Percentiles rank a stretch among this genome's conserved stretches.
Conservation (phyloP, 805 yeast genomes). For the Zygosaccharomyces bisporus region DNA sequence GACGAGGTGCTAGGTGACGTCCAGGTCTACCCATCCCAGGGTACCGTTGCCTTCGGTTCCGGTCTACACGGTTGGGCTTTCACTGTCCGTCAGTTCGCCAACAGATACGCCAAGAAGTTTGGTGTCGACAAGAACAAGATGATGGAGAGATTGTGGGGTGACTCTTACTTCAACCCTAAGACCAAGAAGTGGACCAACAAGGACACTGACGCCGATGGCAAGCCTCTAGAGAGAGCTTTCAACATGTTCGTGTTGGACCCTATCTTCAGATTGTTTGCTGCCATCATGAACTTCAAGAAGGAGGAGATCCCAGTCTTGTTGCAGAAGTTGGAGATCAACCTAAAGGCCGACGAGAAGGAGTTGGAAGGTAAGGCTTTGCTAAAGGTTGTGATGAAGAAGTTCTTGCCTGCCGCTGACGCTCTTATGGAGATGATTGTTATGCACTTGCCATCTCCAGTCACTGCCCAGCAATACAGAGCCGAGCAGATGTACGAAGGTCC, state of each 20-base stretch:
- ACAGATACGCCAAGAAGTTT: slow-evolving; percentile 97
- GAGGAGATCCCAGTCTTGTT: slow-evolving; percentile 90
- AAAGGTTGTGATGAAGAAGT: slow-evolving; percentile 98
- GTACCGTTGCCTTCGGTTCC: slow-evolving; percentile 99
- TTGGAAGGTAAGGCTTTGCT: slow-evolving; percentile 98
- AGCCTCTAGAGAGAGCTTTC: slow-evolving; percentile 97
- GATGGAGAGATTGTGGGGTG: slow-evolving; percentile 99
- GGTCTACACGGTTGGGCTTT: slow-evolving; percentile 99
- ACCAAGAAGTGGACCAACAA: slow-evolving; percentile 99
- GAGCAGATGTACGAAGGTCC: slow-evolving; percentile 99
- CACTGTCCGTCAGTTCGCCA: slow-evolving; percentile 98
- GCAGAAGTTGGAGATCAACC: slow-evolving; percentile 87
- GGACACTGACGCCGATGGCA: slow-evolving; percentile 93
- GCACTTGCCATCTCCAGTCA: slow-evolving; percentile 99
- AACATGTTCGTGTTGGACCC: slow-evolving; percentile 99
- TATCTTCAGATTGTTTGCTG: slow-evolving; percentile 93
- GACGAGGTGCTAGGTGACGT: slow-evolving; percentile 90
- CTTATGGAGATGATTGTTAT: slow-evolving; percentile 96
- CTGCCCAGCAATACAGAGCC: slow-evolving; percentile 99
- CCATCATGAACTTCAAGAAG: slow-evolving; percentile 99
- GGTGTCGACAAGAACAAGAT: slow-evolving; percentile 97
- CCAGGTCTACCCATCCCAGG: slow-evolving; percentile 98
- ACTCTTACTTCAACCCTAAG: slow-evolving; percentile 99
- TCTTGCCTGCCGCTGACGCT: slow-evolving; percentile 99
- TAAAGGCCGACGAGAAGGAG: slow-evolving; percentile 96